These are phyloP conservation scores for Trichaptum fuscoviolaceum DNA, from an alignment of 768 basidiomycete genomes.

Conservation along the genomic window DNA sequence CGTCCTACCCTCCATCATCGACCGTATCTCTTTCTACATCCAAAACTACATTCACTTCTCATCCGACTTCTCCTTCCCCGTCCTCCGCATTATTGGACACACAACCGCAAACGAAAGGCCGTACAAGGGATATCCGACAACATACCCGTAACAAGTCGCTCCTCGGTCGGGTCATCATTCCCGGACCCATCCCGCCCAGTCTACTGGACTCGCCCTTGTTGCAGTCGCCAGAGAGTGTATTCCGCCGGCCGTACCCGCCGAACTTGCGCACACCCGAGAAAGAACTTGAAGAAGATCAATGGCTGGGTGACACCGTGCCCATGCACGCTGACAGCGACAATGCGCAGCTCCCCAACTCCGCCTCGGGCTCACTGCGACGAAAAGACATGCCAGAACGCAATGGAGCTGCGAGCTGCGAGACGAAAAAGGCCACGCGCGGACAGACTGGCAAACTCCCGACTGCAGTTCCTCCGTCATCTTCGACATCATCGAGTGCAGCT, in stretches of 20 bases:
- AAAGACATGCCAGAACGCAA: too few species aligned
- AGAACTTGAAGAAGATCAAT: conserved; percentile 51
- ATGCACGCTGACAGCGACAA: background rate
- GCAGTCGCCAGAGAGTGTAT: conserved; percentile 43
- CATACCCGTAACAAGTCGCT: background rate
- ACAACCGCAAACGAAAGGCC: too few species aligned
- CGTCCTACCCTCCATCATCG: too few species aligned
- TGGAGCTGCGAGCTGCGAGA: too few species aligned
- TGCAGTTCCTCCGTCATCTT: too few species aligned
- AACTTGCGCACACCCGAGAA: conserved; percentile 38
- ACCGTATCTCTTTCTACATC: too few species aligned
- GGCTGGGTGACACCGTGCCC: conserved; percentile 63
- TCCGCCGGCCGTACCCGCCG: conserved; percentile 31
- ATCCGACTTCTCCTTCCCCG: too few species aligned
- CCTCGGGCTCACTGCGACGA: background rate
- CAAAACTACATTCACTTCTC: too few species aligned
- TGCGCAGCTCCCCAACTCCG: background rate
- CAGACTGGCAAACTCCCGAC: too few species aligned
- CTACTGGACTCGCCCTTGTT: conserved; percentile 52
- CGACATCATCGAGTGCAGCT: too few species aligned
- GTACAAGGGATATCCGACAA: background rate
- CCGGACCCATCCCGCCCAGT: conserved; percentile 52
- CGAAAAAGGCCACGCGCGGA: background rate
- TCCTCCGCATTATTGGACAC: too few species aligned
- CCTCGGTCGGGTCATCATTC: conserved; percentile 14